These are phyloP conservation scores for Teratosphaeria gauchensis DNA, from an alignment of 2,329 filamentous ascomycete genomes.

Conservation along the genomic window DNA sequence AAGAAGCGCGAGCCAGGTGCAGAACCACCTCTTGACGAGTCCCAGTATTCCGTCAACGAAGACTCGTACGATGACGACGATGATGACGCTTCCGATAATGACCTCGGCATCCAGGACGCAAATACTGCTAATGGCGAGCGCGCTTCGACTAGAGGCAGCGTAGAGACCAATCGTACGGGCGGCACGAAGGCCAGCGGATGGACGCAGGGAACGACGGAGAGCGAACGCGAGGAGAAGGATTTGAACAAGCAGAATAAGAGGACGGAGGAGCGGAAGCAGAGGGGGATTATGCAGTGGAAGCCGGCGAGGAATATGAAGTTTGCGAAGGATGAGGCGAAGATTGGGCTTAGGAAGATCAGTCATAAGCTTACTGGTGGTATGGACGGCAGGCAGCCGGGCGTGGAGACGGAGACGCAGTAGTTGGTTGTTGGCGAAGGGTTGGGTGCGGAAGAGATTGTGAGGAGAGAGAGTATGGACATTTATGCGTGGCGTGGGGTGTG, in stretches of 20 bases:
- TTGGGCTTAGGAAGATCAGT: slow-evolving; percentile 64
- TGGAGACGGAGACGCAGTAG: slow-evolving; percentile 53
- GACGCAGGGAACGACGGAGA: slow-evolving; percentile 22
- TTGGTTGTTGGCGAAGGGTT: not conserved
- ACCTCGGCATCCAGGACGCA: slow-evolving; percentile 53
- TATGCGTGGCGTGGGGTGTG: not conserved
- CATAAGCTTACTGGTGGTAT: slow-evolving; percentile 62
- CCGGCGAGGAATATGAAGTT: slow-evolving; percentile 79
- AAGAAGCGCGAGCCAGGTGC: slow-evolving; percentile 48
- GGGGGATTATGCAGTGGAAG: slow-evolving; percentile 91
- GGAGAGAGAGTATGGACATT: not conserved
- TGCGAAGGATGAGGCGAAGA: slow-evolving; percentile 77
- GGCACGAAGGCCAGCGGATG: slow-evolving; percentile 23
- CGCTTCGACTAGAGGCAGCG: slow-evolving; percentile 11
- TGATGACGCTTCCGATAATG: slow-evolving; percentile 31
- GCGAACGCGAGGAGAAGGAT: slow-evolving; percentile 37
- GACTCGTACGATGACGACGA: slow-evolving; percentile 34
- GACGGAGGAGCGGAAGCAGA: slow-evolving; percentile 68
- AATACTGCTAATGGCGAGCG: slow-evolving; percentile 19
- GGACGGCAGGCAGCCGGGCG: slow-evolving; percentile 72
- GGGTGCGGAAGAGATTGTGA: not conserved
- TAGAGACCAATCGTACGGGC: slow-evolving; percentile 8
- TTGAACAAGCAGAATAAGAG: slow-evolving; percentile 61
- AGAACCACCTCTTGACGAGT: slow-evolving; percentile 39
- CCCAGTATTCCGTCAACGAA: slow-evolving; percentile 21